These are phyloP conservation scores for Hamiltosporidium magnivora DNA, from an alignment of 371 early-diverging fungal genomes.

Conservation along the genomic window DNA sequence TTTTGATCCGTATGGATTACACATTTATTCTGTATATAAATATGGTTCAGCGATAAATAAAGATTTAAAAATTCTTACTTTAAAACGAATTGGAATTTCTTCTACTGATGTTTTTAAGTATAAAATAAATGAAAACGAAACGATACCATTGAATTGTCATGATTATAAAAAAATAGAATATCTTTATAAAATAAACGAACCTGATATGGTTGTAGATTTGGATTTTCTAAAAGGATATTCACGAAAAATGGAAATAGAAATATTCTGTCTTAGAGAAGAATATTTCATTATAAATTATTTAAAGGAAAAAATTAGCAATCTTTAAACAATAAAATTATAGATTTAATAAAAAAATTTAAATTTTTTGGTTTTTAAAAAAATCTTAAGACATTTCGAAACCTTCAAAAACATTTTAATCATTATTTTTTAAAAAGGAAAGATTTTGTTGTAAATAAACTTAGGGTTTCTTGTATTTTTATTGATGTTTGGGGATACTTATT, in stretches of 20 bases:
- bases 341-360: too few species aligned
- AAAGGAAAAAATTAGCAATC: not conserved
- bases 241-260: slow-evolving; percentile 33
- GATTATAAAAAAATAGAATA: slow-evolving; percentile 13
- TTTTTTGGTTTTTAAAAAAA: too few species aligned
- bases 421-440: too few species aligned
- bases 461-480: too few species aligned
- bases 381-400: too few species aligned
- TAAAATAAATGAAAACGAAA: slow-evolving; percentile 5
- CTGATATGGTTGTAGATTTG: slow-evolving; percentile 2
- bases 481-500: too few species aligned
- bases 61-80: slow-evolving; percentile 11
- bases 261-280: not conserved
- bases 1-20: slow-evolving; percentile 53
- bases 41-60: slow-evolving; percentile 11
- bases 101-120: slow-evolving; percentile 22
- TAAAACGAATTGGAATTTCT: slow-evolving; percentile 37
- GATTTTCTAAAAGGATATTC: slow-evolving; percentile 16
- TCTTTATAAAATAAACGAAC: slow-evolving; percentile 3
- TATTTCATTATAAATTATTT: slow-evolving; percentile 4
- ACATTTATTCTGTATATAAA: slow-evolving; percentile 47
- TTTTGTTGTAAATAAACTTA: too few species aligned
- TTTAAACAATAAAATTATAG: not conserved
- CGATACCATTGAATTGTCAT: slow-evolving; percentile 2
- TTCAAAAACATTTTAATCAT: too few species aligned